Evolutionary conservation across 2,329 filamentous ascomycete genomes (phyloP), one percentile per base, ranked within the genome.

Genomic region (Diaporthe australafricana): DNA sequence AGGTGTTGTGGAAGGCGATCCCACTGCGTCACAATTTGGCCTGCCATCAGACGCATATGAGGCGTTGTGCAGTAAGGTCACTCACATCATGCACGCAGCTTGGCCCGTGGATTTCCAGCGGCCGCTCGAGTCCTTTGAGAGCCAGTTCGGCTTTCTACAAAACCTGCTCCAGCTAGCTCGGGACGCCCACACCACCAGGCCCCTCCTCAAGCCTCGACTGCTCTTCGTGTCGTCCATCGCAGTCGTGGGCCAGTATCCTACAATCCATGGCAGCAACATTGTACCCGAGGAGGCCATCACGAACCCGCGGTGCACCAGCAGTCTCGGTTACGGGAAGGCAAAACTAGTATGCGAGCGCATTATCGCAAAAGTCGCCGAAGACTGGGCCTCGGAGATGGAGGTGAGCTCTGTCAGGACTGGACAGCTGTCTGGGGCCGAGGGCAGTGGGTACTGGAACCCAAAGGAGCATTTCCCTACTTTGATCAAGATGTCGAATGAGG

Each of bases 331-430:
- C 27, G 47, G 30, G 20, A 50, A 52, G 20, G 62, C 45, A 1
- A 67, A 67, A 20, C 47, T 67, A 2, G 62, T 67, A 2, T 67
- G 62, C n/a, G 62, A 67, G 27, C 32, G 38, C n/a, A 53, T 67
- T 2, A 45, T 67, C 17, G 62, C 47, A 17, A 35, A 38, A 17
- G 62, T 47, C 7, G 47, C 62, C 16, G 38, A 45, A 4, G n/a
- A 25, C 32, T 67, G 32, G 45, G 8, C 20, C 16, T n/a, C 32
- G 7, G 45, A 67, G 42, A 67, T 67, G 45, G 62, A 67, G 17
- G 62, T 52, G 22, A 67, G n/a, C 22, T 52, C 6, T 20, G 62
- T 67, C 30, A 32, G 62, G 35, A 12, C n/a, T 2, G 62, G 62
- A 1, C 62, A 67, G n/a, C 32, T 67, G 30, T 50, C 42, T 25